Evolutionary conservation across 805 yeast species (phyloP), one percentile per base, ranked within the genome.

Genomic region (Candida xyloterini): DNA sequence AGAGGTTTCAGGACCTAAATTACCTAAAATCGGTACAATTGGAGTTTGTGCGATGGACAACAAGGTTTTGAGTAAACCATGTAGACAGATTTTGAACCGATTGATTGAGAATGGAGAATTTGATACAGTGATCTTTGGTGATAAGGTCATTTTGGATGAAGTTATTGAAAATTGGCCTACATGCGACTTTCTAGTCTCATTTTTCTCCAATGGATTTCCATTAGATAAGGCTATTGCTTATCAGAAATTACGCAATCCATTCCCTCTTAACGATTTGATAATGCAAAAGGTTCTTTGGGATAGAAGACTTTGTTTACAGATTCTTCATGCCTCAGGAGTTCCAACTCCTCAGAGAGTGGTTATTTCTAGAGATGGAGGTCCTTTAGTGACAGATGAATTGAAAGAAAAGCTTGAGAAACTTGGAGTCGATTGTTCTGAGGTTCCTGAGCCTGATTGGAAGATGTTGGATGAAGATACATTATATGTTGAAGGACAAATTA

Each of bases 21-120:
- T 80, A 36, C 87, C 86, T 3, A 79, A 74, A 49, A 78, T 90
- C 48, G 98, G 99, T 27, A 90, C 87, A 50, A 87, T 93, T 52
- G 99, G 99, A 38, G 96, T 93, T 1, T 93, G 99, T 66, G 99
- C 99, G 9, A 90, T 93, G 97, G 99, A 93, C 63, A 82, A 90
- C 43, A 93, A 93, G 63, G 99, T 90, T 2, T 73, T 95, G 56
- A 84, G 95, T 30, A 93, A 93, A 66, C 99, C 99, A 2, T 91
- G 97, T 58, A 71, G 98, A 43, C 86, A 85, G 46, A 93, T 93
- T 48, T 70, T 93, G 53, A 89, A 86, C 60, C 71, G 96, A 38
- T 68, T 93, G 57, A 85, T 91, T 43, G 95, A 85, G 51, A 81
- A 85, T 51, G 97, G 96, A 21, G 98, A 93, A 65, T 93, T 93